Evolutionary conservation across 495 filamentous ascomycete genomes (phyloP), one percentile per base, ranked within the genome.

Genomic region (Penicillium roqueforti): DNA sequence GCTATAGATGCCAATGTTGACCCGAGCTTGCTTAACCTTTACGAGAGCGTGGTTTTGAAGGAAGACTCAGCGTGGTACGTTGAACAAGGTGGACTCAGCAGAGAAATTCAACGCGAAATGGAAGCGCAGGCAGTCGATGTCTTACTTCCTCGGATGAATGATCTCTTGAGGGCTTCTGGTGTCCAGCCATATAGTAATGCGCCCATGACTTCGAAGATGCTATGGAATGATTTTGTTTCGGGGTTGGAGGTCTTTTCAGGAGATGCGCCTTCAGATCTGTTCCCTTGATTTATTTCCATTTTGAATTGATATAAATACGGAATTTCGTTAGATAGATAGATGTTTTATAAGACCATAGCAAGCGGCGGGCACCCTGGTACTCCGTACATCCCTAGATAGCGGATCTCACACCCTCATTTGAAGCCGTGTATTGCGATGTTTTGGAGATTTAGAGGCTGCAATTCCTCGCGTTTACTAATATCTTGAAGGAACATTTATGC

Each of bases 51-150:
- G 3, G 67, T 62, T 13, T 52, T 72, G 6, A 65, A 59, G 31
- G 47, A 52, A 4, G 67, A 70, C 45, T 40, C 67, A 10, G 62
- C 65, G 8, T 75, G 68, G 70, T 75, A 62, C 39, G 50, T 48
- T 13, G 63, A 69, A 20, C 34, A 64, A 3, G 60, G 46, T 16
- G 56, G 40, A 6, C 38, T 64, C 11, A 58, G 41, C 20, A 45
- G 64, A 10, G 37, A 22, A 14, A 16, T 29, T 7, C 54, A 58
- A 23, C 18, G 20, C 7, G 54, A 60, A 45, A 56, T 58, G 56
- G 61, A 67, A 39, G 22, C 51, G 11, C 47, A 53, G 13, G 61
- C 61, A 13, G 49, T 36, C 0, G 59, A 67, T 56, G 49, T 45
- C 3, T 34, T 67, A 11, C 46, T 65, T 28, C 26, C 64, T 14